Base-by-base conservation (phyloP, 2,329 filamentous ascomycete genomes). In the Ceratocystis harringtonii region DNA sequence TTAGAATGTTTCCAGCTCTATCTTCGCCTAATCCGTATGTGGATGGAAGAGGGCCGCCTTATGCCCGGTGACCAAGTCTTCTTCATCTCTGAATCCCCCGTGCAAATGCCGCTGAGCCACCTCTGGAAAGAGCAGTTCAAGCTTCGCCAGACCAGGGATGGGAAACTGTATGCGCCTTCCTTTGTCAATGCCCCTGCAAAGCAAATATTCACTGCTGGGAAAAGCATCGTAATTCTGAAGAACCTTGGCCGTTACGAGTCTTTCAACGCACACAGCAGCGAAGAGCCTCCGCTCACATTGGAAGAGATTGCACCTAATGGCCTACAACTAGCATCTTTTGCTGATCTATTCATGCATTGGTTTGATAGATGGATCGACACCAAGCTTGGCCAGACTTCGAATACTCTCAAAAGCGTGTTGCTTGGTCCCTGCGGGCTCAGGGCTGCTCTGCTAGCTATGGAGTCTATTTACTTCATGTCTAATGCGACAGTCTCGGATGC, bases 131-230 rank as follows among this genome's bases (percentile, higher is more conserved):
- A 86, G 66, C 84, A 87, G 70, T 96, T 86, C 73, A 78, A 81
- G 25, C 77, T 96, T 15, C 83, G 86, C 30, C 78, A 77, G 12
- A 83, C 84, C 0, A 74, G 80, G 2, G 78, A 84, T 52, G 84
- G 85, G 17, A 75, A 76, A 1, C 73, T 91, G 0, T 84, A 87
- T 70, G 85, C 87, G 0, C 92, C 92, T 0, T 80, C 76, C 2
- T 96, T 96, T 69, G 78, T 96, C 3, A 83, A 85, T 48, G 80
- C 86, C 1, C 82, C 86, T 1, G 84, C 84, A 0, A 76, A 78
- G 28, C 88, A 85, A 68, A 90, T 96, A 45, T 92, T 96, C 70
- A 90, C 86, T 0, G 86, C 90, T 1, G 92, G 92, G 0, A 96
- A 96, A 74, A 95, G 88, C 70, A 86, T 94, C 65, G 84, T 94